Percentiles rank a stretch among this genome's conserved stretches.
Evolutionary conservation across 2,329 filamentous ascomycete genomes (phyloP).

Genomic region (Fusarium globosum): DNA sequence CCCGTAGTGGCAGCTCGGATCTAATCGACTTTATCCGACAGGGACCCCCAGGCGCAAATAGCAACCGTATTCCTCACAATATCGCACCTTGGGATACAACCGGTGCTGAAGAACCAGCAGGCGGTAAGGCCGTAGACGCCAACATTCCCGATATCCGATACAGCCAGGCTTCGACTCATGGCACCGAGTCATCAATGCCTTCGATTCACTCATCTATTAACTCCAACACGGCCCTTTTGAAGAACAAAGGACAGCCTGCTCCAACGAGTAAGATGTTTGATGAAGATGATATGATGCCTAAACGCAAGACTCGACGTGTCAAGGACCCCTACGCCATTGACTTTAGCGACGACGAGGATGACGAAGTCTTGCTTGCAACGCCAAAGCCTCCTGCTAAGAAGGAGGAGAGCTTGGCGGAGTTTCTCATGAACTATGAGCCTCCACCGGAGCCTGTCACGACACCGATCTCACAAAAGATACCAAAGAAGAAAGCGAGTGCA

Average conservation of each 20-base stretch:
- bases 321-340: conserved; percentile 96
- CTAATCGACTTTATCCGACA: conserved; percentile 95
- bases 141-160: conserved; percentile 66
- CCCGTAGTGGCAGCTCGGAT: conserved; percentile 78
- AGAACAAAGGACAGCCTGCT: conserved; percentile 51
- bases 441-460: conserved; percentile 62
- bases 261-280: conserved; percentile 55
- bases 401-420: conserved; percentile 79
- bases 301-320: conserved; percentile 79
- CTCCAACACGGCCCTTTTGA: conserved; percentile 77
- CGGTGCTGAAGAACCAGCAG: conserved; percentile 81
- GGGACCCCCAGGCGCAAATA: conserved; percentile 74
- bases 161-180: conserved; percentile 66
- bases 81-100: conserved; percentile 87
- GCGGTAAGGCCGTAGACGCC: conserved; percentile 63
- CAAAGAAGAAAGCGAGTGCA: conserved; percentile 74
- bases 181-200: conserved; percentile 67
- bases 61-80: conserved; percentile 79
- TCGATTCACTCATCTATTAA: conserved; percentile 74
- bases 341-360: conserved; percentile 71
- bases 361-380: conserved; percentile 57
- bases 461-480: conserved; percentile 50
- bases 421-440: conserved; percentile 76
- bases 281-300: conserved; percentile 69
- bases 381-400: conserved; percentile 55